Conservation (phyloP, 495 filamentous ascomycete genomes). For the Echria macrotheca region DNA sequence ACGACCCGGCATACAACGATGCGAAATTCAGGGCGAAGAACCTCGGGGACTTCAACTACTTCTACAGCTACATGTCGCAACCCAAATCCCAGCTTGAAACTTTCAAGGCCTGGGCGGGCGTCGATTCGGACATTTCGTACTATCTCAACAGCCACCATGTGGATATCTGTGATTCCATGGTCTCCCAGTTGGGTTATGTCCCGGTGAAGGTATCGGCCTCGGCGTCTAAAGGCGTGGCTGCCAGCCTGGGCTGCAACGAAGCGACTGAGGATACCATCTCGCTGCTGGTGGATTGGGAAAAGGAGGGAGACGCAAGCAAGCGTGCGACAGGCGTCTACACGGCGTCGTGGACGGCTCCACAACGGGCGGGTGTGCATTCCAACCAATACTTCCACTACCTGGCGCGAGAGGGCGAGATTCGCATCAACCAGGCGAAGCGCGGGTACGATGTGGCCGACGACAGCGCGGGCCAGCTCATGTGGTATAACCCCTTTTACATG, state of each 20-base stretch:
- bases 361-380: slow-evolving; percentile 84
- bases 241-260: slow-evolving; percentile 69
- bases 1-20: slow-evolving; percentile 86
- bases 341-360: slow-evolving; percentile 89
- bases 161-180: slow-evolving; percentile 87
- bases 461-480: slow-evolving; percentile 57
- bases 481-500: slow-evolving; percentile 98
- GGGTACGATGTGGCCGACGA: slow-evolving; percentile 93
- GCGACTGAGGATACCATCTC: slow-evolving; percentile 92
- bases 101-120: slow-evolving; percentile 93
- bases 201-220: slow-evolving; percentile 76
- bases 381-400: slow-evolving; percentile 97
- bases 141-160: slow-evolving; percentile 93
- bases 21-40: slow-evolving; percentile 66
- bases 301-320: slow-evolving; percentile 58
- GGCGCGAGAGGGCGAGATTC: slow-evolving; percentile 75
- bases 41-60: slow-evolving; percentile 94
- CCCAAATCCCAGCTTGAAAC: slow-evolving; percentile 90
- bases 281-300: slow-evolving; percentile 79
- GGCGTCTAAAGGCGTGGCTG: slow-evolving; percentile 62
- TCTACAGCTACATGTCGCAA: slow-evolving; percentile 95
- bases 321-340: slow-evolving; percentile 88
- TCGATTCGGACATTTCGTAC: slow-evolving; percentile 87
- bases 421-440: slow-evolving; percentile 87
- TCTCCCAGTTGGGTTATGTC: slow-evolving; percentile 58